These are phyloP conservation scores for Zygosaccharomyces lentus DNA, from an alignment of 805 yeast species.

Conservation along the genomic window DNA sequence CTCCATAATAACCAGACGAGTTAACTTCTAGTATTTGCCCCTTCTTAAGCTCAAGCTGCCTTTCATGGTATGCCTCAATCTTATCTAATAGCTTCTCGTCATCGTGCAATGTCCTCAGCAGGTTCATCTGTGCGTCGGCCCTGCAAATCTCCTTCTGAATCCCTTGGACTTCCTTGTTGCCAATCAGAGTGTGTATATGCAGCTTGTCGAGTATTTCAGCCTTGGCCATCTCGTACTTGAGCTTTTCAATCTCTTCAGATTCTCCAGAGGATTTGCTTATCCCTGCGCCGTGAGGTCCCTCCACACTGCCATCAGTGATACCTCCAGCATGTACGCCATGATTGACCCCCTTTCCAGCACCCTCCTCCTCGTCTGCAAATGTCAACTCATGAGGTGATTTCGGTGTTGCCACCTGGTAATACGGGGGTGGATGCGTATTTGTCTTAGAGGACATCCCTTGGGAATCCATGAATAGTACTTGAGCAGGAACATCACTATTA, in stretches of 20 bases:
- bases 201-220: conserved; percentile 42
- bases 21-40: conserved; percentile 35
- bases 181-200: conserved; percentile 56
- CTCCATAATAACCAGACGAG: conserved; percentile 42
- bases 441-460: conserved; percentile 13
- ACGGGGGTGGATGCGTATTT: conserved; percentile 13
- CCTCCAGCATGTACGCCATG: conserved; percentile 4
- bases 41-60: conserved; percentile 11
- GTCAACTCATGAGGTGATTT: conserved; percentile 41
- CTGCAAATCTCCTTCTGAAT: conserved; percentile 52
- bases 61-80: conserved; percentile 20
- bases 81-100: conserved; percentile 29
- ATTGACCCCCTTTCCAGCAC: conserved; percentile 2
- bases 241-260: conserved; percentile 30
- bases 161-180: conserved; percentile 50
- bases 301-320: conserved; percentile 5
- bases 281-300: conserved; percentile 3
- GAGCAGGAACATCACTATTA: conserved; percentile 9
- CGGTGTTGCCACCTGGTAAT: conserved; percentile 42
- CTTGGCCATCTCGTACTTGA: conserved; percentile 32
- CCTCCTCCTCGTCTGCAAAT: conserved; percentile 20
- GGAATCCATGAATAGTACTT: conserved; percentile 13
- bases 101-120: conserved; percentile 42
- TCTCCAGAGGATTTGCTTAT: conserved; percentile 16
- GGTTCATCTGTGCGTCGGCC: conserved; percentile 54